Conservation (phyloP, 306 rosid genomes). For the Betula pendula region DNA sequence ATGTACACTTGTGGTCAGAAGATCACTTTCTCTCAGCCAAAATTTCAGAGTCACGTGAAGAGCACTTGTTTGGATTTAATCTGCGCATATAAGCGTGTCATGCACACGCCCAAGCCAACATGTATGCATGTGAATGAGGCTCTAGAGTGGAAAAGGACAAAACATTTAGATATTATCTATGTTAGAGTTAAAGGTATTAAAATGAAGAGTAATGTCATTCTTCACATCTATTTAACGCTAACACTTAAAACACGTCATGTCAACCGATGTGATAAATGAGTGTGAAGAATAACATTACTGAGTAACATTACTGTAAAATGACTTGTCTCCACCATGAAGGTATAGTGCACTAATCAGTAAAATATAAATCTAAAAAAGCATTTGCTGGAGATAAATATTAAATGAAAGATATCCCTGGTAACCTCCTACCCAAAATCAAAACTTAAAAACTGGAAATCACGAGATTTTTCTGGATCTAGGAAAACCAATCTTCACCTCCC, state of each 20-base stretch:
- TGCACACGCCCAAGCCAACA: neutral
- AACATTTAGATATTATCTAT: neutral
- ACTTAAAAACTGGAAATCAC: neutral
- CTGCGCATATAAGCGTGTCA: neutral
- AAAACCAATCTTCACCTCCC: neutral
- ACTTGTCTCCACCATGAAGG: neutral
- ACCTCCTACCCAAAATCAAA: neutral
- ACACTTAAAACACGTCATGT: too few relatives aligned
- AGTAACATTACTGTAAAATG: neutral
- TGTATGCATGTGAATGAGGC: neutral
- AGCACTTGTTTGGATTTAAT: too few relatives aligned
- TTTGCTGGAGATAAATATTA: neutral
- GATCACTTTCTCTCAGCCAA: too few relatives aligned
- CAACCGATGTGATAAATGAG: too few relatives aligned
- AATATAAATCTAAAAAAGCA: neutral
- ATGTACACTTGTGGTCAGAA: neutral
- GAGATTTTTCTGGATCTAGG: neutral
- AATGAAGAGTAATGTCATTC: neutral
- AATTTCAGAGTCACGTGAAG: too few relatives aligned
- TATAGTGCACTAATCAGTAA: neutral
- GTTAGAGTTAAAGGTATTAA: neutral
- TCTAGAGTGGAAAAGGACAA: neutral
- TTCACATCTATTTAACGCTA: too few relatives aligned
- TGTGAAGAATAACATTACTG: too few relatives aligned
- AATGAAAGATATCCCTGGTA: neutral